Base-by-base conservation (phyloP, 352 stramenopile species). In the Phytopythium litorale region DNA sequence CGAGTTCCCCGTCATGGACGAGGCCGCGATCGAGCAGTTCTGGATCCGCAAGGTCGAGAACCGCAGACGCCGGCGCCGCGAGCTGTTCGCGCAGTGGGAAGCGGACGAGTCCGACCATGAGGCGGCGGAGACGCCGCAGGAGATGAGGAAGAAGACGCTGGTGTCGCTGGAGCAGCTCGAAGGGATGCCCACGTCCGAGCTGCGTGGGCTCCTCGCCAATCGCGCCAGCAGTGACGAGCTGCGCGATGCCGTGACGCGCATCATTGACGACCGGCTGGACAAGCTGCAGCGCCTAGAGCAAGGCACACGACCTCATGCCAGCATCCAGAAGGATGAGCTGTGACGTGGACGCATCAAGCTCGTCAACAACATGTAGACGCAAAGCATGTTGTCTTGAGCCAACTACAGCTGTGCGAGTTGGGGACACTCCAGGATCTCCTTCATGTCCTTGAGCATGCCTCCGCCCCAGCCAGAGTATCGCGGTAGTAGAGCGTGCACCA, bases 1-100 rank as follows among this genome's bases (percentile, higher is more conserved):
- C 49, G 73, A 84, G 56, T 95, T 96, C 60, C 86, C 88, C 0
- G 77, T 85, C n/a, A 95, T 96, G 88, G 75, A 88, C 49, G 79
- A 90, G 12, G 68, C 81, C 45, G 84, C 83, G 30, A 88, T 92
- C 37, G 84, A 96, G 53, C 54, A 63, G 23, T 95, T 89, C 52
- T 93, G 84, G 84, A 76, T 91, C 61, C 46, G 73, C 19, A 91
- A 87, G 79, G 80, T 92, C 18, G 79, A 92, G 50, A 58, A 70
- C 2, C 61, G 70, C 21, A 72, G 79, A 7, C 58, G 35, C 18
- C 66, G 73, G 13, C 81, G 81, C 9, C 62, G 58, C 2, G 64
- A 68, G 21, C 63, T 90, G 18, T 92, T 90, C 58, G 64, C 67
- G 7, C 55, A 72, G n/a, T 92, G 80, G 80, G 57, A 77, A 61